Conservation (phyloP, 225 moss, liverwort and hornwort genomes). For the Marchantia polymorpha region DNA sequence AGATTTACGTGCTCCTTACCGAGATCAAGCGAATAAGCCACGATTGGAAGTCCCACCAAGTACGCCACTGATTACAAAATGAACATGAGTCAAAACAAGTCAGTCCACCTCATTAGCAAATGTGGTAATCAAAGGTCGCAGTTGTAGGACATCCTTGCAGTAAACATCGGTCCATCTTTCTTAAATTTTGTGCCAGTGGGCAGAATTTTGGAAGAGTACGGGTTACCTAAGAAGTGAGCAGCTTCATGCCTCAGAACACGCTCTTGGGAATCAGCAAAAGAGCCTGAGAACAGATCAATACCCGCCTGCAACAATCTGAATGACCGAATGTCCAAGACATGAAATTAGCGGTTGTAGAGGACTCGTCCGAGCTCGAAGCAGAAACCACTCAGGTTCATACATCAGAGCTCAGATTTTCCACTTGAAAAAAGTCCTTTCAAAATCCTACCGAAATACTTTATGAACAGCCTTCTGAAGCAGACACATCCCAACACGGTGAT, state of each 20-base stretch:
- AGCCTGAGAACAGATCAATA: constrained; percentile 66
- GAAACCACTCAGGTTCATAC: no score
- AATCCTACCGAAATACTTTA: no score
- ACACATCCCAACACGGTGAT: neutral
- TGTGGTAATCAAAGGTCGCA: no score
- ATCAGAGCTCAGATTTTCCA: no score
- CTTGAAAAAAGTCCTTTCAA: no score
- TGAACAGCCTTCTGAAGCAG: neutral
- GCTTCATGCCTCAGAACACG: constrained; percentile 85
- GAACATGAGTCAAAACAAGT: neutral
- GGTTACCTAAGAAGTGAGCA: constrained; percentile 73
- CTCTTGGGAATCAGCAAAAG: constrained; percentile 72
- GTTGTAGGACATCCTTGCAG: no score
- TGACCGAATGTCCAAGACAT: no score
- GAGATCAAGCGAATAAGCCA: constrained; percentile 79
- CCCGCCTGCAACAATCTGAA: constrained; percentile 63
- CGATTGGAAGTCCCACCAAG: constrained; percentile 78
- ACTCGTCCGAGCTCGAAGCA: no score
- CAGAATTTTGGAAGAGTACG: neutral
- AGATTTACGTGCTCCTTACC: constrained; percentile 98
- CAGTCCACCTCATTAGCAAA: neutral
- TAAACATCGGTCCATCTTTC: no score
- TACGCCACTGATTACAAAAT: constrained; percentile 54
- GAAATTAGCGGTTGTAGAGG: no score
- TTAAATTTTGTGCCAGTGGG: no score